Percentiles rank a stretch among this genome's conserved stretches.
phyloP scores from a whole-genome alignment of 306 rosid species.

The Sphenostylis stenocarpa region DNA sequence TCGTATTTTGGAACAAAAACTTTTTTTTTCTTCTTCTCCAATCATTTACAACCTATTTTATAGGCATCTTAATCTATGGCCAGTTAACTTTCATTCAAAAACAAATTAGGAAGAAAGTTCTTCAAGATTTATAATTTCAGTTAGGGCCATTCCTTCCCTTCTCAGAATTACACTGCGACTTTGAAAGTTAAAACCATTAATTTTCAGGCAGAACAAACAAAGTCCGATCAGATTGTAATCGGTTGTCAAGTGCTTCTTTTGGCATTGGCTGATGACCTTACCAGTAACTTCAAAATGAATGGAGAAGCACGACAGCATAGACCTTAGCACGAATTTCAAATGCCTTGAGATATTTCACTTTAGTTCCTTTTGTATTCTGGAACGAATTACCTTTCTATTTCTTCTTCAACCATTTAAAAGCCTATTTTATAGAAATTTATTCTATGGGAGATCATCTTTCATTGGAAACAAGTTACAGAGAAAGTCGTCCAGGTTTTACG shows the following conservation, averaged over 20 bases:
- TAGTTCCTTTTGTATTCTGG: not conserved
- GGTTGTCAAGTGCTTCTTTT: not conserved
- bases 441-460: not conserved
- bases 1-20: not conserved
- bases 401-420: not conserved
- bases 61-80: not conserved
- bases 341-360: not conserved
- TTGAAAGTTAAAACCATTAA: not conserved
- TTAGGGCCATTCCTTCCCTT: not conserved
- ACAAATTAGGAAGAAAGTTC: conserved; percentile 3
- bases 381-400: not conserved
- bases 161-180: not conserved
- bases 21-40: not conserved
- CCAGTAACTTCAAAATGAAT: not conserved
- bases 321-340: not conserved
- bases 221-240: not conserved
- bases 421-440: not conserved
- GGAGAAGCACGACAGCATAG: not conserved
- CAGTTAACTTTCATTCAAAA: not conserved
- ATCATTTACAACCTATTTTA: not conserved
- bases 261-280: not conserved
- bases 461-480: not conserved
- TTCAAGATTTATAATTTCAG: not conserved
- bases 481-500: not conserved
- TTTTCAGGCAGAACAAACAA: not conserved